phyloP scores from a whole-genome alignment of 495 filamentous ascomycete species.

The Penicillium parvum region DNA sequence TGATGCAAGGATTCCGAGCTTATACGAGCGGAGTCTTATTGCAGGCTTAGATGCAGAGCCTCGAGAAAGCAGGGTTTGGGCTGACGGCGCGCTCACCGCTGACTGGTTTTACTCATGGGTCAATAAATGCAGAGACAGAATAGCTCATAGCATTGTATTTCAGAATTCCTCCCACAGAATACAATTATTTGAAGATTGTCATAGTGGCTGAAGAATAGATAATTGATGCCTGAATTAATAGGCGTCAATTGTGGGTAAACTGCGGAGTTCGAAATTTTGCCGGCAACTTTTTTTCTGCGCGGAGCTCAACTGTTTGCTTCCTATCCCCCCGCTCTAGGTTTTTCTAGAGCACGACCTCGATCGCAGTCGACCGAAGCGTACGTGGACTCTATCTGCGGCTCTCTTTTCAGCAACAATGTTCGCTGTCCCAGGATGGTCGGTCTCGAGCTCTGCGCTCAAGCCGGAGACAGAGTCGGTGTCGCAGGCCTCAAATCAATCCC shows the following conservation, averaged over 20 bases:
- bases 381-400: no score
- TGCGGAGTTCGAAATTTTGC: slow-evolving; percentile 12
- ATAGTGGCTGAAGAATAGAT: no score
- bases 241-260: no score
- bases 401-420: slow-evolving; percentile 60
- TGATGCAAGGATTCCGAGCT: neutral
- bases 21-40: slow-evolving; percentile 1
- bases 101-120: no score
- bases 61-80: no score
- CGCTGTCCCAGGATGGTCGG: slow-evolving; percentile 84
- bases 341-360: neutral
- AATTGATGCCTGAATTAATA: neutral
- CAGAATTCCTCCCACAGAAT: no score
- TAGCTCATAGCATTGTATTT: no score
- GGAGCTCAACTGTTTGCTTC: neutral
- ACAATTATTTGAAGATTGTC: no score
- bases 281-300: slow-evolving; percentile 16
- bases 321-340: neutral
- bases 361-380: neutral
- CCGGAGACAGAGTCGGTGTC: slow-evolving; percentile 55
- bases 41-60: no score
- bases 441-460: slow-evolving; percentile 65
- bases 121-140: no score
- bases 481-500: slow-evolving; percentile 21
- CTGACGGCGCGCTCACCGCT: no score